Percentiles rank a stretch among this genome's conserved stretches.
Conservation (phyloP, 2,329 filamentous ascomycete species). For the Mycocentrospora acerina region DNA sequence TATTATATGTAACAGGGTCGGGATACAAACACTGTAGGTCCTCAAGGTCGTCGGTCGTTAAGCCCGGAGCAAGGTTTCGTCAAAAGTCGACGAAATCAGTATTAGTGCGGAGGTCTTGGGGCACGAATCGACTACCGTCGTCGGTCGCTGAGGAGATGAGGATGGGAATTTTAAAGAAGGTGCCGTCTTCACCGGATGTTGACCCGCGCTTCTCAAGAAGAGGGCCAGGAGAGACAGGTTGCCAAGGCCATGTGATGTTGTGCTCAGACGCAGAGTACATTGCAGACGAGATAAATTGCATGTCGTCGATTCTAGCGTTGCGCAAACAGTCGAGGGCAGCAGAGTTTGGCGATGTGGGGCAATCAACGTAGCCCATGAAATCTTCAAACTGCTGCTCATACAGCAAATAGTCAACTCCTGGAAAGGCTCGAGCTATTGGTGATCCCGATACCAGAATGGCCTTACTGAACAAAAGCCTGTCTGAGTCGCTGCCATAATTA, state of each 20-base stretch:
- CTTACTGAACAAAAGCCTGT: conserved; percentile 34
- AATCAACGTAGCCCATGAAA: conserved; percentile 34
- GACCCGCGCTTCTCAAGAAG: conserved; percentile 53
- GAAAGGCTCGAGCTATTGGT: conserved; percentile 40
- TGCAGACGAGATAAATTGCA: conserved; percentile 44
- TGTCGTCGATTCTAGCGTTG: conserved; percentile 37
- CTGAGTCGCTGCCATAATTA: conserved; percentile 33
- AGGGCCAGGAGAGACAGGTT: conserved; percentile 50
- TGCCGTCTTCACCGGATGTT: conserved; percentile 32
- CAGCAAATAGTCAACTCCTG: conserved; percentile 31
- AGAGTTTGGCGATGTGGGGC: conserved; percentile 22
- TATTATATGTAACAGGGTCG: conserved; percentile 11
- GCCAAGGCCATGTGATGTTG: conserved; percentile 52
- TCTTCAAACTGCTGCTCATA: conserved; percentile 32
- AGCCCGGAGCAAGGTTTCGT: conserved; percentile 29
- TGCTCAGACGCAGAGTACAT: conserved; percentile 44
- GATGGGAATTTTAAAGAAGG: conserved; percentile 36
- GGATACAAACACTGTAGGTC: conserved; percentile 36
- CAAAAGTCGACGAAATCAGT: conserved; percentile 39
- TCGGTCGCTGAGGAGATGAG: conserved; percentile 41
- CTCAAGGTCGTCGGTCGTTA: conserved; percentile 28
- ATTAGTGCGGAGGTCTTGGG: conserved; percentile 38
- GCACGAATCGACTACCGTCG: conserved; percentile 36
- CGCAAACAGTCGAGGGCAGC: conserved; percentile 45
- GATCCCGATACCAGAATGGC: conserved; percentile 38